phyloP scores from a whole-genome alignment of 495 filamentous ascomycete species.

The Annulohypoxylon moriforme region DNA sequence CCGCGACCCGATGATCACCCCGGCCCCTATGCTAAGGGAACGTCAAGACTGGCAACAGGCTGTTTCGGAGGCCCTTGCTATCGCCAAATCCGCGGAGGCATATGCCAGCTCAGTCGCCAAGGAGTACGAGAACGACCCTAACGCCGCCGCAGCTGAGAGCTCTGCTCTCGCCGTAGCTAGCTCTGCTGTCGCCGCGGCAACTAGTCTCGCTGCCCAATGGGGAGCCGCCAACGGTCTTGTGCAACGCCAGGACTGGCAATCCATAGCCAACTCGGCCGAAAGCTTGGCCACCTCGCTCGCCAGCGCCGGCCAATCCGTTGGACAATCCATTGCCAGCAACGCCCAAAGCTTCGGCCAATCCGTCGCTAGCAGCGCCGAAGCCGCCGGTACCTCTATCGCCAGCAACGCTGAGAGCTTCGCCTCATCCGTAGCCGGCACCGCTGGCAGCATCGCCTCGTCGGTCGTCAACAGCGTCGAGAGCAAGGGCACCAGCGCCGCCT shows the following conservation, averaged over 20 bases:
- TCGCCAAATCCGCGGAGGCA: conserved; percentile 29
- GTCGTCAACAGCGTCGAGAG: conserved; percentile 23
- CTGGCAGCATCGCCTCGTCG: conserved; percentile 13
- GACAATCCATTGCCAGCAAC: conserved; percentile 27
- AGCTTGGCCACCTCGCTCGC: conserved; percentile 35
- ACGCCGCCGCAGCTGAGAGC: conserved; percentile 14
- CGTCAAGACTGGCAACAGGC: conserved; percentile 25
- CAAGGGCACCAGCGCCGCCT: conserved; percentile 17
- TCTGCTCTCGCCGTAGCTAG: conserved; percentile 24
- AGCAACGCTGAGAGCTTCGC: conserved; percentile 23
- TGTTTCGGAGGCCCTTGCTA: conserved; percentile 28
- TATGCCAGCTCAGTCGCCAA: conserved; percentile 30
- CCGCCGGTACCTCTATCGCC: conserved; percentile 8
- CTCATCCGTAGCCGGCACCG: conserved; percentile 19
- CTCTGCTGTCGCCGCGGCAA: conserved; percentile 25
- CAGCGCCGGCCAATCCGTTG: conserved; percentile 32
- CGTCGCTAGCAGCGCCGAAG: conserved; percentile 17
- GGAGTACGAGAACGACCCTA: background rate
- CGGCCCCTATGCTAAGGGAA: conserved; percentile 31
- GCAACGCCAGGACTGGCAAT: conserved; percentile 38
- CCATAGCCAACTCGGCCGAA: conserved; percentile 29
- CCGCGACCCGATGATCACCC: conserved; percentile 42
- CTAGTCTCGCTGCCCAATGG: conserved; percentile 23
- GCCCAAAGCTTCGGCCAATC: conserved; percentile 32
- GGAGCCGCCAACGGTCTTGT: conserved; percentile 1